phyloP scores from a whole-genome alignment of 164 flowering plant genomes.

The Litsea cubeba region DNA sequence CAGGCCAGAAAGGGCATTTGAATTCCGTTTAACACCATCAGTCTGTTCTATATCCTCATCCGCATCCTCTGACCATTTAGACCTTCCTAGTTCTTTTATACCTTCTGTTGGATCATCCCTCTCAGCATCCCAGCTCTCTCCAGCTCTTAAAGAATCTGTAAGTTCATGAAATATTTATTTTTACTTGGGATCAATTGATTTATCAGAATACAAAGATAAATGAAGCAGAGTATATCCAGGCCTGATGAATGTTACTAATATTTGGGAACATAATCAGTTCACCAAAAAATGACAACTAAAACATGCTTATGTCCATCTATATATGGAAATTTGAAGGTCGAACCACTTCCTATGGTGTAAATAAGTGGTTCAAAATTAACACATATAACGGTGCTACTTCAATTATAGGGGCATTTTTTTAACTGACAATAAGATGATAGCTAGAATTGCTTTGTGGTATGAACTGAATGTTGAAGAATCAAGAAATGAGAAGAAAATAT shows the following conservation, averaged over 20 bases:
- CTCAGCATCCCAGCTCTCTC: constrained; percentile 38
- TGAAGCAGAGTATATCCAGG: background rate
- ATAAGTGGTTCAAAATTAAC: no score
- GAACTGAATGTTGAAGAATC: no score
- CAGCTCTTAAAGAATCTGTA: constrained; percentile 34
- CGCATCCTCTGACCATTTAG: constrained; percentile 84
- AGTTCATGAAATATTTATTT: background rate
- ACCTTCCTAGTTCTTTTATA: constrained; percentile 69
- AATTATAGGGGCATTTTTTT: no score
- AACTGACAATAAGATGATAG: no score
- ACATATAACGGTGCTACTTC: no score
- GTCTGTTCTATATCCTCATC: constrained; percentile 42
- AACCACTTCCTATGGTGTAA: no score
- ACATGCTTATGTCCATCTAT: no score
- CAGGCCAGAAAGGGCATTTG: constrained; percentile 57
- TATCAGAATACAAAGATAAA: background rate
- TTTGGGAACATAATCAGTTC: no score
- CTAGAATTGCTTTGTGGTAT: no score
- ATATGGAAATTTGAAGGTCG: no score
- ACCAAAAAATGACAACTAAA: no score
- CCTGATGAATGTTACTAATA: background rate
- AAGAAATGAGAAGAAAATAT: no score
- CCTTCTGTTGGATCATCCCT: constrained; percentile 32
- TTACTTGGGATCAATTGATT: background rate
- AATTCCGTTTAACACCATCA: constrained; percentile 25